These are phyloP conservation scores for Yamadazyma kitorensis DNA, from an alignment of 805 yeast genomes.

Conservation along the genomic window DNA sequence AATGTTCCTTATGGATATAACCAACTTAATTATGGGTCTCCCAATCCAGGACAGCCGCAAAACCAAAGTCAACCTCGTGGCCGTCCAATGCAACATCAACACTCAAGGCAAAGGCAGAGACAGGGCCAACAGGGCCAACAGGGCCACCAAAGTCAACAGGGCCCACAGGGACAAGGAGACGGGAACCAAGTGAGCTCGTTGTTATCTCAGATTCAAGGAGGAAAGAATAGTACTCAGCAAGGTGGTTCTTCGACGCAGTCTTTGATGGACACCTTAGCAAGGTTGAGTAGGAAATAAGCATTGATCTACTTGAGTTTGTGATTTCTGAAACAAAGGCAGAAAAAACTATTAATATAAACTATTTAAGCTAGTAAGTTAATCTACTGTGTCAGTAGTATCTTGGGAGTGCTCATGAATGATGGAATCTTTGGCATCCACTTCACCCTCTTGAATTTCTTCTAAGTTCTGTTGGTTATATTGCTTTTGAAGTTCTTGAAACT, in stretches of 20 bases:
- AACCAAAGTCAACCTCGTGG: no score
- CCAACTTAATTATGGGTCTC: no score
- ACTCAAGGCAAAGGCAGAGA: no score
- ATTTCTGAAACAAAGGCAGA: no score
- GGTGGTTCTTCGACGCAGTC: constrained; percentile 18
- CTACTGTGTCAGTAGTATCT: constrained; percentile 22
- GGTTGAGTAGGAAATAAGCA: constrained; percentile 30
- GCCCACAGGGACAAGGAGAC: constrained; percentile 1
- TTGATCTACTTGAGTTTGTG: no score
- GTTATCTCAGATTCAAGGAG: constrained; percentile 10
- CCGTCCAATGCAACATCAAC: no score
- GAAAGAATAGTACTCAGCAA: background rate
- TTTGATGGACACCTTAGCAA: constrained; percentile 36
- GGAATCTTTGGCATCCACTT: constrained; percentile 5
- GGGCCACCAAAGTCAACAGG: background rate
- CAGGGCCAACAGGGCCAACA: no score
- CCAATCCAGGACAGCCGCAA: background rate
- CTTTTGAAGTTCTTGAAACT: constrained; percentile 54
- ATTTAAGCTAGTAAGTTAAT: constrained; percentile 9
- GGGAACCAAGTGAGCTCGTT: constrained; percentile 9
- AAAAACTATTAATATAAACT: background rate
- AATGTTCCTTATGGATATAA: background rate
- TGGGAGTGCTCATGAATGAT: background rate
- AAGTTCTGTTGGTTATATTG: constrained; percentile 33
- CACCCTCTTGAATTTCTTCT: constrained; percentile 18